A percentile compares a stretch with the other conserved stretches of the same genome.
Evolutionary conservation across 257 asterid genomes (phyloP).

Genomic region (Perilla frutescens): DNA sequence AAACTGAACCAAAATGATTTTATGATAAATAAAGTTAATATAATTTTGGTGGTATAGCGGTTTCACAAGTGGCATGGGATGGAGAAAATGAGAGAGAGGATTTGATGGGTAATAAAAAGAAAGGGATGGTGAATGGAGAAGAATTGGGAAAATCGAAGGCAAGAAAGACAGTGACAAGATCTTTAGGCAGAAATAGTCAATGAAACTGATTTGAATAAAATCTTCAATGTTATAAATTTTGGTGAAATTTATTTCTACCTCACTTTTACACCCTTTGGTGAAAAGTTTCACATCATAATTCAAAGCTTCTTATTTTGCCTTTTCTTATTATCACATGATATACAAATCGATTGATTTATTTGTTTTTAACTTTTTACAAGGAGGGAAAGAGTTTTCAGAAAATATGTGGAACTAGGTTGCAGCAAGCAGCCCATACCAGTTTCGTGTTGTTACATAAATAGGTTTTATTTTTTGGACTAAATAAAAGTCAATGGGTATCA

Average conservation of each 20-base stretch:
- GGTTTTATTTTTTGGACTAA: conserved; percentile 17
- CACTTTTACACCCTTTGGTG: conserved; percentile 49
- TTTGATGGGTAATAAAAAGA: conserved; percentile 28
- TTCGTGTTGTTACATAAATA: conserved; percentile 1
- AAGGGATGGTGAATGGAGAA: conserved; percentile 23
- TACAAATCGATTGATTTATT: background rate
- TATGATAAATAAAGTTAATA: too few species aligned
- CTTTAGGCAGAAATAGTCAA: conserved; percentile 36
- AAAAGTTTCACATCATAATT: conserved; percentile 54
- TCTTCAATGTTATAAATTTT: conserved; percentile 28
- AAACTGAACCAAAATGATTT: too few species aligned
- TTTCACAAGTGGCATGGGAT: too few species aligned
- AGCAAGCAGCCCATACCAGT: conserved; percentile 27
- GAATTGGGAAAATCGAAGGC: conserved; percentile 33
- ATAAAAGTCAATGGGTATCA: conserved; percentile 34
- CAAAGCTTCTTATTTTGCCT: conserved; percentile 25
- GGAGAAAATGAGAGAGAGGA: conserved; percentile 13
- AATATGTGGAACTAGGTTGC: background rate
- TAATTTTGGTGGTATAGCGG: too few species aligned
- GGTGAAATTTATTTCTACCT: conserved; percentile 40
- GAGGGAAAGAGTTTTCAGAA: background rate
- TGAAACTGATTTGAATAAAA: conserved; percentile 35
- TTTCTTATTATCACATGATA: background rate
- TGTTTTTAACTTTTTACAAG: background rate
- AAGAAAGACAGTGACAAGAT: conserved; percentile 46